Evolutionary conservation across 306 rosid genomes (phyloP).

Genomic region (cucumber (Cucumis sativus)): DNA sequence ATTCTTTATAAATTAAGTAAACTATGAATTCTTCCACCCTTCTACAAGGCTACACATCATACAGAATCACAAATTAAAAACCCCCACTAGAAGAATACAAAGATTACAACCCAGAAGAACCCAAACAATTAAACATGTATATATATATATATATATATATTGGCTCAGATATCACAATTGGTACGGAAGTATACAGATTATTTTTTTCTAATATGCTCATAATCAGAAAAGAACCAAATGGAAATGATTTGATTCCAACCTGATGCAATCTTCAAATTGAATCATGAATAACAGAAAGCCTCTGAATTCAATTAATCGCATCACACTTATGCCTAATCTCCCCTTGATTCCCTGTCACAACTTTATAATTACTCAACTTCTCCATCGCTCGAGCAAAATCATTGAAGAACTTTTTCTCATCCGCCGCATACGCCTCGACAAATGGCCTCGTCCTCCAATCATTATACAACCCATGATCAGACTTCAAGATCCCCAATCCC

Average conservation of each 20-base stretch:
- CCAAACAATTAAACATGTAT: conserved; percentile 5
- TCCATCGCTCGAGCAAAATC: conserved; percentile 58
- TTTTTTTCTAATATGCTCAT: background rate
- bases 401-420: conserved; percentile 37
- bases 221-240: background rate
- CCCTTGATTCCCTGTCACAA: conserved; percentile 52
- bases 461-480: conserved; percentile 49
- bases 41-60: conserved; percentile 1
- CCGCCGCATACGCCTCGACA: conserved; percentile 41
- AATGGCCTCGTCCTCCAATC: conserved; percentile 44
- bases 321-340: conserved; percentile 87
- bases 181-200: conserved; percentile 1
- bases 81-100: background rate
- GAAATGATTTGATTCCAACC: background rate
- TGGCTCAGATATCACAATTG: conserved; percentile 4
- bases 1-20: background rate
- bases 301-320: conserved; percentile 35
- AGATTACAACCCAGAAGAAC: conserved; percentile 8
- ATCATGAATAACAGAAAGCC: background rate
- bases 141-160: conserved; percentile 5
- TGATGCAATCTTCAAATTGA: background rate
- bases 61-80: background rate
- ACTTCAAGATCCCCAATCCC: conserved; percentile 60
- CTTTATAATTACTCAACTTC: conserved; percentile 53
- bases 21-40: background rate